Percentiles rank a stretch among this genome's conserved stretches.
phyloP scores from a whole-genome alignment of 139 green algal species.

The Dunaliella primolecta region DNA sequence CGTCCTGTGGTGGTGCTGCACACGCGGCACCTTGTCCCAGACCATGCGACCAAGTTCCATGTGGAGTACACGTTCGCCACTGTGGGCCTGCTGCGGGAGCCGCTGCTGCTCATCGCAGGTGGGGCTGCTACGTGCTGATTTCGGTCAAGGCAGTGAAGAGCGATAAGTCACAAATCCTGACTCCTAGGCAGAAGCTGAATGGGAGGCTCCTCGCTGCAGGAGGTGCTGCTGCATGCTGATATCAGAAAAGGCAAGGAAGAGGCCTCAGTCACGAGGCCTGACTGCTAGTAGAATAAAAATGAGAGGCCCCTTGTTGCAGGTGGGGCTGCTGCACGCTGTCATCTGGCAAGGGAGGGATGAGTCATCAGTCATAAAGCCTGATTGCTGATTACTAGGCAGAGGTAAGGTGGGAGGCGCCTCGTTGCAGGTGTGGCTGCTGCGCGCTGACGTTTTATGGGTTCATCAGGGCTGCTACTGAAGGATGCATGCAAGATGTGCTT shows the following conservation, averaged over 20 bases:
- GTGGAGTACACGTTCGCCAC: conserved; percentile 60
- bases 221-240: background rate
- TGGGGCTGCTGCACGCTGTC: no score
- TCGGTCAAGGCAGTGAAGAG: no score
- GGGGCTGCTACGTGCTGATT: no score
- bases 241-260: no score
- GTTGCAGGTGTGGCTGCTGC: background rate
- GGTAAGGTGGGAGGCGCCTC: background rate
- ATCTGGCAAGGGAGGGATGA: no score
- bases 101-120: conserved; percentile 60
- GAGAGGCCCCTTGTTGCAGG: conserved; percentile 56
- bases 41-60: conserved; percentile 34
- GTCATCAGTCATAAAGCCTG: no score
- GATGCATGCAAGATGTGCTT: no score
- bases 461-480: no score
- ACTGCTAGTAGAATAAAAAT: no score
- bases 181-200: background rate
- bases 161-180: no score
- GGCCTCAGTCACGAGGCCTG: no score
- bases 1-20: conserved; percentile 79
- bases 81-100: conserved; percentile 54
- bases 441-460: no score
- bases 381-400: background rate
- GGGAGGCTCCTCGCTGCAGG: background rate
- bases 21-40: conserved; percentile 58